These are phyloP conservation scores for Paramecium octaurelia DNA, from an alignment of 73 alveolate genomes.

Conservation along the genomic window DNA sequence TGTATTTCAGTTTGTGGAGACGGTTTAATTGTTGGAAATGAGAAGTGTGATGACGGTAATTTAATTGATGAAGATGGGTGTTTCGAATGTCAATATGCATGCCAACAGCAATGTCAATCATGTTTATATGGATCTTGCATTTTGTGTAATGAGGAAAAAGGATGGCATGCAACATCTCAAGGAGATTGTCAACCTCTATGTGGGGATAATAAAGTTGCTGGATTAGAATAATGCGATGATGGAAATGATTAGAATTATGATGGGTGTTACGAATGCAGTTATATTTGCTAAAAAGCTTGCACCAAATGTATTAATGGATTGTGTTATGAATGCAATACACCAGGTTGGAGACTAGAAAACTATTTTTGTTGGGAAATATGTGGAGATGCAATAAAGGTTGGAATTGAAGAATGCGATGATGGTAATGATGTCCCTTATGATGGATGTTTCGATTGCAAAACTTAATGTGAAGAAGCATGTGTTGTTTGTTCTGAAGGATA, in stretches of 20 bases:
- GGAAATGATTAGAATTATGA: not conserved
- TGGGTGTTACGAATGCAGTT: not conserved
- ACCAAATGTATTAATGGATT: not conserved
- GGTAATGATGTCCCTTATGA: slow-evolving; percentile 4
- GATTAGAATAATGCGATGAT: slow-evolving; percentile 7
- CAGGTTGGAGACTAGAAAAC: slow-evolving; percentile 1
- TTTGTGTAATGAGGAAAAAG: not conserved
- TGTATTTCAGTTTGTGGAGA: slow-evolving; percentile 46
- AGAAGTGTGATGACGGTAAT: slow-evolving; percentile 54
- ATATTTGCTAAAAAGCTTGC: not conserved
- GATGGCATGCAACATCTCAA: not conserved
- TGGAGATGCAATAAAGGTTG: slow-evolving; percentile 35
- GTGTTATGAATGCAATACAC: not conserved
- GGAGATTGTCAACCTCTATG: not conserved
- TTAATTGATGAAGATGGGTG: slow-evolving; percentile 52
- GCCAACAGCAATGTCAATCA: not conserved
- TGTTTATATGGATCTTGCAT: not conserved
- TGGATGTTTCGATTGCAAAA: not conserved
- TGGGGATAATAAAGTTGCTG: not conserved
- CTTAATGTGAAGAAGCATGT: not conserved
- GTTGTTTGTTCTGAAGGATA: not conserved
- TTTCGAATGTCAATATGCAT: not conserved
- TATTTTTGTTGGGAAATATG: not conserved
- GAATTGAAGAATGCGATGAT: not conserved
- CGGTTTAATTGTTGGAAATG: not conserved